Evolutionary conservation across 306 rosid species (phyloP).

Genomic region (Rosa persica): DNA sequence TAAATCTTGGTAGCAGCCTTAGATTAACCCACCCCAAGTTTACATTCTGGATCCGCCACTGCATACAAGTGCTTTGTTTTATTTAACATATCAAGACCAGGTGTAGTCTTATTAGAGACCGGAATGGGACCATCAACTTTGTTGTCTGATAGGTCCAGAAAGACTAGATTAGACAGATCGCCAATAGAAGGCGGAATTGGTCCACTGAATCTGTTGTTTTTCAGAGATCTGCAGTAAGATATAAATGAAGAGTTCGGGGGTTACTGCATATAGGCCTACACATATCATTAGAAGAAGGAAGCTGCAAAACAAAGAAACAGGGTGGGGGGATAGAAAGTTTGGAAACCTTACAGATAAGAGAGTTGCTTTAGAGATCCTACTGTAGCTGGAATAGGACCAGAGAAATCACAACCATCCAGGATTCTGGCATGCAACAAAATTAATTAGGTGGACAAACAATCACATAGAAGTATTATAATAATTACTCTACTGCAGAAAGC

Average conservation of each 20-base stretch:
- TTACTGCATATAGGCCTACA: neutral
- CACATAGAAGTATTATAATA: neutral
- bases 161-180: conserved; percentile 32
- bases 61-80: conserved; percentile 43
- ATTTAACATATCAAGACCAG: conserved; percentile 36
- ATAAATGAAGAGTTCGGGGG: neutral
- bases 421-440: conserved; percentile 30
- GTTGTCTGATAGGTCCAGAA: conserved; percentile 48
- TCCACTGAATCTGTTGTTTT: conserved; percentile 34
- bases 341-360: conserved; percentile 40
- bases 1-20: too few relatives aligned
- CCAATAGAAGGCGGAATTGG: conserved; percentile 41
- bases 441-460: neutral
- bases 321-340: neutral
- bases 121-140: conserved; percentile 36
- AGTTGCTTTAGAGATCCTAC: conserved; percentile 59
- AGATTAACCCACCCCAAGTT: too few relatives aligned
- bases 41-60: too few relatives aligned
- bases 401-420: conserved; percentile 61
- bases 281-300: neutral
- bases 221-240: conserved; percentile 37
- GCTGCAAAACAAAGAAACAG: neutral
- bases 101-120: conserved; percentile 20
- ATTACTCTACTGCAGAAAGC: neutral
- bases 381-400: conserved; percentile 55